These are phyloP conservation scores for Lactifluus rugatus DNA, from an alignment of 768 basidiomycete species.

Conservation along the genomic window DNA sequence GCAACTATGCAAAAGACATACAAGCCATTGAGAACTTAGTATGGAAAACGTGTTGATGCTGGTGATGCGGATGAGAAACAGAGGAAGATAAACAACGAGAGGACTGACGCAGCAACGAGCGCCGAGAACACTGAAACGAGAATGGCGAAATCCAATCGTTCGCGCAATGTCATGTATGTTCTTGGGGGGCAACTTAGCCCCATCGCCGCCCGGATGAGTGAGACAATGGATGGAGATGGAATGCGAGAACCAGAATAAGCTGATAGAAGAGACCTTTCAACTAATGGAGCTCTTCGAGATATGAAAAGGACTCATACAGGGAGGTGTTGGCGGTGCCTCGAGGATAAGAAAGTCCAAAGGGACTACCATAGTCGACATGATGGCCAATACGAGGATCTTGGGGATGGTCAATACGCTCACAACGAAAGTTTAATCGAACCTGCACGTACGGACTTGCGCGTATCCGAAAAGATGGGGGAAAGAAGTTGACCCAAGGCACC, in stretches of 20 bases:
- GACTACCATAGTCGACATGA: conserved; percentile 52
- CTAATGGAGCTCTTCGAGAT: neutral
- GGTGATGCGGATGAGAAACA: neutral
- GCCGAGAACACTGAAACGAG: conserved; percentile 51
- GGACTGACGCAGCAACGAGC: conserved; percentile 51
- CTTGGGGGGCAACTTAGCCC: conserved; percentile 33
- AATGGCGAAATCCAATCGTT: conserved; percentile 64
- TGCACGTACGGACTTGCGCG: conserved; percentile 43
- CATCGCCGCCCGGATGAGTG: conserved; percentile 46
- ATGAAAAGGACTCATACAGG: conserved; percentile 40
- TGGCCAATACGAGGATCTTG: conserved; percentile 64
- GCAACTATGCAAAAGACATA: conserved; percentile 26
- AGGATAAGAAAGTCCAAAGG: conserved; percentile 53
- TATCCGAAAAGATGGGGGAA: conserved; percentile 45
- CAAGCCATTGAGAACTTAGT: conserved; percentile 59
- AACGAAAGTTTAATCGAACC: neutral
- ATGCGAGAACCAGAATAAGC: conserved; percentile 57
- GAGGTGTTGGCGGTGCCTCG: conserved; percentile 61
- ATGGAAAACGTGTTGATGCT: conserved; percentile 58
- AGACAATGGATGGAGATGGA: conserved; percentile 40
- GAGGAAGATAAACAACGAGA: neutral
- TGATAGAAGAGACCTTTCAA: conserved; percentile 23
- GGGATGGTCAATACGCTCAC: neutral
- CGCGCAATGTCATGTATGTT: conserved; percentile 49
- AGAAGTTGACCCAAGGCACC: conserved; percentile 64